Evolutionary conservation across 2,329 filamentous ascomycete genomes (phyloP).

Genomic region (Ceratocystis huliohia): DNA sequence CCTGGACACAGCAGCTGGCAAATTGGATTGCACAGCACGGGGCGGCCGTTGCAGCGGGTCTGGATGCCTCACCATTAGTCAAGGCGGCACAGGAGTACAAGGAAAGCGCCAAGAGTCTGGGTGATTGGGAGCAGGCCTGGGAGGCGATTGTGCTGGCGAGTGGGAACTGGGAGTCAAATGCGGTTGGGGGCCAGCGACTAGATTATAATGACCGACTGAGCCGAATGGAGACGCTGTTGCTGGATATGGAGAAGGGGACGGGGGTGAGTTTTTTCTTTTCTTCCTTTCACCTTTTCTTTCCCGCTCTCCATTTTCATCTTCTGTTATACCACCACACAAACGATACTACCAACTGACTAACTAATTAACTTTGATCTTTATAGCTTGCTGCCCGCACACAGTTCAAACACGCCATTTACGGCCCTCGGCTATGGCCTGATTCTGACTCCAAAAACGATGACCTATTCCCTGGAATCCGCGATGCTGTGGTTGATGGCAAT

Average conservation of each 20-base stretch:
- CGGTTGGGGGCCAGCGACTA: constrained; percentile 53
- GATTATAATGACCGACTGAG: constrained; percentile 69
- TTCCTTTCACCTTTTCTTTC: background rate
- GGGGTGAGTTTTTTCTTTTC: constrained; percentile 49
- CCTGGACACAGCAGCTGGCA: constrained; percentile 55
- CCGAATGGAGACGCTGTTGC: constrained; percentile 66
- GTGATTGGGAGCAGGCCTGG: constrained; percentile 65
- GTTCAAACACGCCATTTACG: constrained; percentile 87
- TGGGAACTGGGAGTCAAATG: constrained; percentile 63
- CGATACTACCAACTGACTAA: constrained; percentile 9
- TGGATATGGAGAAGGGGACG: constrained; percentile 59
- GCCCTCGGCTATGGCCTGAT: constrained; percentile 64
- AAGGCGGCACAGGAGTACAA: constrained; percentile 51
- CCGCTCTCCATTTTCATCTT: background rate
- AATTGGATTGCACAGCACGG: constrained; percentile 48
- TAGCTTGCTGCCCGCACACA: constrained; percentile 77
- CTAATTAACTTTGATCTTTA: constrained; percentile 20
- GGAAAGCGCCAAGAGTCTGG: constrained; percentile 36
- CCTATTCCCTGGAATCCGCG: constrained; percentile 73
- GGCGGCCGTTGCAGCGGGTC: constrained; percentile 7
- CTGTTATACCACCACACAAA: background rate
- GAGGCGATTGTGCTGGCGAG: constrained; percentile 55
- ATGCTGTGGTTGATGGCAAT: constrained; percentile 59
- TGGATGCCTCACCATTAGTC: constrained; percentile 28
- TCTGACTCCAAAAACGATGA: constrained; percentile 39